phyloP scores from a whole-genome alignment of 768 basidiomycete genomes.

The Agaricus subrufescens region DNA sequence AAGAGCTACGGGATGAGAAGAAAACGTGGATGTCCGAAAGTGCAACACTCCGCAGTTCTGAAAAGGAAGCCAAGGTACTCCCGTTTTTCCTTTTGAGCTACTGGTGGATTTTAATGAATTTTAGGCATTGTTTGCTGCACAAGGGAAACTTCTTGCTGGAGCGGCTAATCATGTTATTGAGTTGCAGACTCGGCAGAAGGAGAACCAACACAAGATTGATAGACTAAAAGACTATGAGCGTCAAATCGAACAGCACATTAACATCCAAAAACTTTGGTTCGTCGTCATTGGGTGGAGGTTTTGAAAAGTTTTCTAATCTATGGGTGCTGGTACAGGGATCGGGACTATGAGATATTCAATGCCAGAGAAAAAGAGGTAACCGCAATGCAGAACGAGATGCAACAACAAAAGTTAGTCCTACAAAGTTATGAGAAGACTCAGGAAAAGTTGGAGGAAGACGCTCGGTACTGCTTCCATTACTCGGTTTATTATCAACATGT shows the following conservation, averaged over 20 bases:
- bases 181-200: constrained; percentile 71
- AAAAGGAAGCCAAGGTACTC: constrained; percentile 65
- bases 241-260: constrained; percentile 79
- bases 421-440: constrained; percentile 54
- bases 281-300: constrained; percentile 15
- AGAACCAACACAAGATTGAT: constrained; percentile 77
- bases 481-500: background rate
- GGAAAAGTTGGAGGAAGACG: constrained; percentile 48
- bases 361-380: constrained; percentile 56
- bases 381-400: constrained; percentile 50
- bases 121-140: constrained; percentile 65
- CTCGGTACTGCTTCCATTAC: constrained; percentile 39
- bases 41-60: constrained; percentile 58
- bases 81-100: background rate
- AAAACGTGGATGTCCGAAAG: constrained; percentile 71
- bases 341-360: constrained; percentile 68
- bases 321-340: constrained; percentile 46
- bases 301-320: background rate
- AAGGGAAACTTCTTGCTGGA: constrained; percentile 64
- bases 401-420: constrained; percentile 62
- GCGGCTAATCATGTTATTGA: constrained; percentile 66
- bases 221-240: constrained; percentile 79
- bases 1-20: constrained; percentile 74
- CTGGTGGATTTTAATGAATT: background rate
- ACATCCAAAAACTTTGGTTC: constrained; percentile 76